Evolutionary conservation across 805 yeast species (phyloP), one percentile per base, ranked within the genome.

Genomic region (Wickerhamomyces xylosicus): DNA sequence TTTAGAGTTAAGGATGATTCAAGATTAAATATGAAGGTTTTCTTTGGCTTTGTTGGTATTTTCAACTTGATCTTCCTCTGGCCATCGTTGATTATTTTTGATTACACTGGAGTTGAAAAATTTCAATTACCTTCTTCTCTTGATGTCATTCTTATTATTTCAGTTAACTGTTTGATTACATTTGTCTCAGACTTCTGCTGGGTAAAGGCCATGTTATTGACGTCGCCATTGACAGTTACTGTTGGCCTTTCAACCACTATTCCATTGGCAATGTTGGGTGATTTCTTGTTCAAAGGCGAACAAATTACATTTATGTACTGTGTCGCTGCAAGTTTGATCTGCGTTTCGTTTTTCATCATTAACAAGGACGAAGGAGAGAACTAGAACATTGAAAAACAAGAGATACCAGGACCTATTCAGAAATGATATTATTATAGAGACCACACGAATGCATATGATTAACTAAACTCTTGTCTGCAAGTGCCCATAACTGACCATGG

Each of bases 21-120:
- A 14, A 64, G 82, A 37, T 67, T 92, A 34, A 81, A 92, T 56
- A 85, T 94, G 67, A 83, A 79, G 56, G 66, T 89, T 28, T 92
- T 92, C 53, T 89, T 92, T 56, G 98, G 97, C 0, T 89, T 85
- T 60, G 97, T 92, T 19, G 98, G 98, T 1, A 63, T 90, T 5
- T 83, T 81, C 63, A 85, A 87, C 47, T 53, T 82, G 9, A 49
- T 85, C 0, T 58, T 78, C 10, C 57, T 89, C 34, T 87, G 97
- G 96, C 97, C 98, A 3, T 59, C 86, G 5, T 54, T 92, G 8
- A 38, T 86, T 0, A 41, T 85, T 1, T 68, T 90, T 41, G 74
- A 90, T 59, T 67, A 61, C 42, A 45, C 69, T 1, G 82, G 81
- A 1, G 58, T 76, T 41, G 98, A 92, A 58, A 60, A 57, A 8